Base-by-base conservation (phyloP, 2,329 filamentous ascomycete species). In the Xylaria multiplex region DNA sequence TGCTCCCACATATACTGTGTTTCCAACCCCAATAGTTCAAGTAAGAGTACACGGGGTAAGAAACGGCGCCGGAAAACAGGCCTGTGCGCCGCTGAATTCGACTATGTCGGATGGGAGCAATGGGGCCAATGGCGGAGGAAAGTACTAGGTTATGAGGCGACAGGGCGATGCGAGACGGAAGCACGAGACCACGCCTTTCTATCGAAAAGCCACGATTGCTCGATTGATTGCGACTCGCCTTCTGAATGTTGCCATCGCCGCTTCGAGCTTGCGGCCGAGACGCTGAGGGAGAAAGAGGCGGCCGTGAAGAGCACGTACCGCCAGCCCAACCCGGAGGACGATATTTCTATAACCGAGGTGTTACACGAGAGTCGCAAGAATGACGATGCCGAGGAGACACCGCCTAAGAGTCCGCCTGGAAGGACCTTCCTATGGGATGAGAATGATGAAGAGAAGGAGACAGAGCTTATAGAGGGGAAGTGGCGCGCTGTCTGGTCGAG, bases 221-320 rank as follows among this genome's bases (percentile, higher is more conserved):
- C 56, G 57, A 16, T 64, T 11, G 73, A 77, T 52, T 77, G 75
- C 64, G 72, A 75, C 42, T 88, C 81, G 69, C 81, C 82, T 1
- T 77, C 80, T 30, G 80, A 83, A 66, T 80, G 81, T 30, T 75
- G 80, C 30, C 76, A 79, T 14, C 80, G 75, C 53, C 78, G 78
- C 5, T 79, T 79, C 48, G 77, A 80, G 8, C 52, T 72, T 2
- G 82, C 68, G 84, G 85, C 75, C 77, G 77, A 65, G 76, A 77
- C 16, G 82, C 16, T 62, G 46, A 82, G 40, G 79, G 74, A 79
- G 61, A 73, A 76, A 1, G 53, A 64, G 22, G 6, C 27, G 9
- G 30, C 59, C 11, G 48, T 62, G 3, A 43, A 66, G 43, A 64
- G 59, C 1, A 60, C 63, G n/a, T 65, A 50, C 5, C 30, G n/a